Evolutionary conservation across 176 grass and related monocot genomes (phyloP).

Genomic region (Carex myosuroides): DNA sequence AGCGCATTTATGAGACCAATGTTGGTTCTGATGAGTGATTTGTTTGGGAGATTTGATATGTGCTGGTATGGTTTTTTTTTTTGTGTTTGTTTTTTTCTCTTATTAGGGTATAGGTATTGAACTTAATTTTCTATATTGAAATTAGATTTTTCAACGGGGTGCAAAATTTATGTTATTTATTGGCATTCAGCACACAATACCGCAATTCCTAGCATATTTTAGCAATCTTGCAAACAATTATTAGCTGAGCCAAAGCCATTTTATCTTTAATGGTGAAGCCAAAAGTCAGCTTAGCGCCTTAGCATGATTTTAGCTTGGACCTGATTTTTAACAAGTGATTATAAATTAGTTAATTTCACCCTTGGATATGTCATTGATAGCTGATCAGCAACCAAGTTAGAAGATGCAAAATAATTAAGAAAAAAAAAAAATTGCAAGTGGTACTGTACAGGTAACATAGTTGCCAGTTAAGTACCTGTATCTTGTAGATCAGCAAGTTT

Average conservation of each 20-base stretch:
- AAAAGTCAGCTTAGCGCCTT: background rate
- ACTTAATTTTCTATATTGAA: background rate
- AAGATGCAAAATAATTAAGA: background rate
- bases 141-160: background rate
- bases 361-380: background rate
- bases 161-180: background rate
- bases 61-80: conserved; percentile 11
- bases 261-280: background rate
- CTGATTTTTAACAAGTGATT: background rate
- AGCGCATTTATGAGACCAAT: conserved; percentile 48
- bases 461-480: background rate
- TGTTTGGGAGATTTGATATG: conserved; percentile 16
- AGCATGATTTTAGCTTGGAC: background rate
- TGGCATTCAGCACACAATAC: background rate
- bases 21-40: conserved; percentile 55
- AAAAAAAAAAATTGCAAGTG: background rate
- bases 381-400: background rate
- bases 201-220: background rate
- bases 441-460: background rate
- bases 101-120: background rate
- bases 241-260: background rate
- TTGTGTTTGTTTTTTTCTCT: background rate
- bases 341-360: background rate
- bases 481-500: background rate
- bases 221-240: background rate